phyloP scores from a whole-genome alignment of 2,329 filamentous ascomycete genomes.

The Xylariomycetidae sp. region DNA sequence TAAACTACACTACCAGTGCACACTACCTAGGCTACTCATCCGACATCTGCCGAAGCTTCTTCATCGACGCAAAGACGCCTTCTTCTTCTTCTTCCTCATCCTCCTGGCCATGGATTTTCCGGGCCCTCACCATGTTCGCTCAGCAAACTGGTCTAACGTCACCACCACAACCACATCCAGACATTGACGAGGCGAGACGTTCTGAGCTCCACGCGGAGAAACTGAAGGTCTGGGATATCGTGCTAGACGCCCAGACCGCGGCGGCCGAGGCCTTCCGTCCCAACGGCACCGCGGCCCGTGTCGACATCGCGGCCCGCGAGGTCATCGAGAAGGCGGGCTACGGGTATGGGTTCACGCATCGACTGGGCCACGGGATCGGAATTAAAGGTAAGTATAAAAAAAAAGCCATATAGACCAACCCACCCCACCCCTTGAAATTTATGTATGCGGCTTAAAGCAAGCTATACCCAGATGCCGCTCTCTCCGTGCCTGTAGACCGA shows the following conservation, averaged over 20 bases:
- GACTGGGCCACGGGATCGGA: conserved; percentile 60
- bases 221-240: conserved; percentile 53
- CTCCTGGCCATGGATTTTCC: conserved; percentile 7
- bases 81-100: neutral
- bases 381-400: conserved; percentile 42
- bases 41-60: conserved; percentile 61
- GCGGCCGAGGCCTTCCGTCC: conserved; percentile 46
- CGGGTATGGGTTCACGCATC: conserved; percentile 55
- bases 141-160: no score
- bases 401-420: no score
- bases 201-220: conserved; percentile 40
- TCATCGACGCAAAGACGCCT: conserved; percentile 40
- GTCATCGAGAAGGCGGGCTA: conserved; percentile 57
- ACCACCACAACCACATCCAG: no score
- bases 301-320: conserved; percentile 55
- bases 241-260: conserved; percentile 57
- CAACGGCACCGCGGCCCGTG: conserved; percentile 51
- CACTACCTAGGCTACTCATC: conserved; percentile 60
- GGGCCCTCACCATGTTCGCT: neutral
- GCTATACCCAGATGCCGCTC: no score
- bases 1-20: conserved; percentile 32
- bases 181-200: no score
- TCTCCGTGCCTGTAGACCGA: no score
- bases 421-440: no score
- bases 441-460: no score